Conservation (phyloP, 768 basidiomycete species). For the Tephrocybe sp. region DNA sequence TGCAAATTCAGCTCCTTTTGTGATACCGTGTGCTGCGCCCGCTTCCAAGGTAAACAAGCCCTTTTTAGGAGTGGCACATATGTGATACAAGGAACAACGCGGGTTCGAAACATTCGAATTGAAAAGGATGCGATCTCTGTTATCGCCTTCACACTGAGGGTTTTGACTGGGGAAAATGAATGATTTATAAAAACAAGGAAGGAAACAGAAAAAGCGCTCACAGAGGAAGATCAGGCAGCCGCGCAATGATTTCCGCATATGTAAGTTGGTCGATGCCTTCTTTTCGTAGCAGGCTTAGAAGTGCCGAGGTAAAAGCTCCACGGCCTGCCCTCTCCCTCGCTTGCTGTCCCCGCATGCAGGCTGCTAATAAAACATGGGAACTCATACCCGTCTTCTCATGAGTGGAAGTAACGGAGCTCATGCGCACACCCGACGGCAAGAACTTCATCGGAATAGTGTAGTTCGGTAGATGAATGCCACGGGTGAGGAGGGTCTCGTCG, state of each 20-base stretch:
- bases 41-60: too few relatives aligned
- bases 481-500: neutral
- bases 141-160: too few relatives aligned
- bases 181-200: too few relatives aligned
- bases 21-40: neutral
- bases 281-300: neutral
- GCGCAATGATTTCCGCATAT: neutral
- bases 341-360: slow-evolving; percentile 3
- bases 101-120: too few relatives aligned
- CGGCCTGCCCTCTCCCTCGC: neutral
- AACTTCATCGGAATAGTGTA: neutral
- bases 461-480: neutral
- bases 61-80: too few relatives aligned
- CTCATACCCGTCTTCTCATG: neutral
- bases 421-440: too few relatives aligned
- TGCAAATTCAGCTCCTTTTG: neutral
- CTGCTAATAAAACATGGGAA: slow-evolving; percentile 6
- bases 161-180: too few relatives aligned
- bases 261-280: slow-evolving; percentile 2
- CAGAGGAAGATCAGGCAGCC: neutral
- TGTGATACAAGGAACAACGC: too few relatives aligned
- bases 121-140: too few relatives aligned
- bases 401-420: too few relatives aligned
- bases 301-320: slow-evolving; percentile 7
- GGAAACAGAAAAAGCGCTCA: neutral